These are phyloP conservation scores for Hyaloscypha bicolor DNA, from an alignment of 495 filamentous ascomycete species.

Conservation along the genomic window DNA sequence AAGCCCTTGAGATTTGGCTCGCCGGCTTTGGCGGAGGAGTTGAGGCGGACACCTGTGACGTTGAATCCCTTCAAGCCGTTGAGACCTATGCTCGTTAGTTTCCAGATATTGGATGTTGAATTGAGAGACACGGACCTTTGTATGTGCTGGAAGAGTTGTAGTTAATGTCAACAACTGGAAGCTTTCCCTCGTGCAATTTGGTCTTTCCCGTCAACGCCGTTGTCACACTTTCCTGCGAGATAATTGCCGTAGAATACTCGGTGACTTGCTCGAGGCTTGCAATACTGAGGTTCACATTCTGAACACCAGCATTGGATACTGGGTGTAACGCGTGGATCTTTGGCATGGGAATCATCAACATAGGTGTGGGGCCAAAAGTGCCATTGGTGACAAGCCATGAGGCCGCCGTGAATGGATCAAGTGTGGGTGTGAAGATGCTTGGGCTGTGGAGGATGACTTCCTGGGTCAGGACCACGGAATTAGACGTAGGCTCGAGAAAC, in stretches of 20 bases:
- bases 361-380: slow-evolving; percentile 52
- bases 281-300: slow-evolving; percentile 43
- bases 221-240: slow-evolving; percentile 58
- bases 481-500: slow-evolving; percentile 59
- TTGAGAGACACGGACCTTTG: slow-evolving; percentile 48
- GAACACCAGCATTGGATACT: slow-evolving; percentile 46
- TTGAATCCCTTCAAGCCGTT: slow-evolving; percentile 45
- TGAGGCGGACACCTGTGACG: slow-evolving; percentile 54
- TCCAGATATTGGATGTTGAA: neutral
- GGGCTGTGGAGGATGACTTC: slow-evolving; percentile 47
- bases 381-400: slow-evolving; percentile 56
- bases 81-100: slow-evolving; percentile 44
- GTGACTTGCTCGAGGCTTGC: slow-evolving; percentile 57
- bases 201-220: slow-evolving; percentile 63
- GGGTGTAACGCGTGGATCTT: slow-evolving; percentile 57
- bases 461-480: slow-evolving; percentile 59
- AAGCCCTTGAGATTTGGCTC: slow-evolving; percentile 66
- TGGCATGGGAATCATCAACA: slow-evolving; percentile 51
- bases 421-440: slow-evolving; percentile 53
- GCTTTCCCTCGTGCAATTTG: slow-evolving; percentile 48
- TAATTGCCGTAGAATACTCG: slow-evolving; percentile 54
- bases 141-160: slow-evolving; percentile 59
- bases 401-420: slow-evolving; percentile 57
- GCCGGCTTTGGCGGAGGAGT: slow-evolving; percentile 39
- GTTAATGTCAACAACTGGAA: slow-evolving; percentile 52